Percentiles rank a stretch among this genome's conserved stretches.
These are phyloP conservation scores for Lipomyces starkeyi DNA, from an alignment of 805 yeast species.

Conservation along the genomic window DNA sequence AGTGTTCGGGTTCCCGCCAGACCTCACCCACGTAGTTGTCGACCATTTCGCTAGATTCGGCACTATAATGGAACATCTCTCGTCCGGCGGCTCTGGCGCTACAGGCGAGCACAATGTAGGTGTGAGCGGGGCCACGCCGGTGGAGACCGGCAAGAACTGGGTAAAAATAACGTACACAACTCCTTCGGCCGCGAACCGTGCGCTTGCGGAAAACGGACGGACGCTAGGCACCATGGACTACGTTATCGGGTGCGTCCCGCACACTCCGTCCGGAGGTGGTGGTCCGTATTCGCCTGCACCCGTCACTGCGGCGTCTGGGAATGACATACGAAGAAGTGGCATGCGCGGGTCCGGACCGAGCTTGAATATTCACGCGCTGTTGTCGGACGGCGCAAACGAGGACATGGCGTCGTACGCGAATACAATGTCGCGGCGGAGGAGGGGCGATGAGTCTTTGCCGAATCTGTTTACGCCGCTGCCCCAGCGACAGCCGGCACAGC, in stretches of 20 bases:
- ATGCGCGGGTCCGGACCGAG: constrained; percentile 20
- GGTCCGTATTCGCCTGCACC: not conserved
- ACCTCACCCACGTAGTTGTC: constrained; percentile 67
- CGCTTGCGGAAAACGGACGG: constrained; percentile 81
- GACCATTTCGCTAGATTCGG: constrained; percentile 82
- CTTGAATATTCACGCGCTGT: constrained; percentile 21
- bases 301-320: not conserved
- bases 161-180: constrained; percentile 84
- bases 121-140: constrained; percentile 53
- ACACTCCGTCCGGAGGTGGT: constrained; percentile 41
- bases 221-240: constrained; percentile 63
- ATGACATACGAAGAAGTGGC: not conserved
- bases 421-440: not conserved
- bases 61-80: constrained; percentile 66
- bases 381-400: constrained; percentile 8
- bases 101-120: constrained; percentile 20
- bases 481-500: not conserved
- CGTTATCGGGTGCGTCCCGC: constrained; percentile 72
- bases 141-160: constrained; percentile 88
- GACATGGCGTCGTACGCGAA: not conserved
- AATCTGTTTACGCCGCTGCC: constrained; percentile 13
- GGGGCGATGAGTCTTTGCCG: not conserved
- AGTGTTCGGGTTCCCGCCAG: constrained; percentile 88
- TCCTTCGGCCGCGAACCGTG: constrained; percentile 76
- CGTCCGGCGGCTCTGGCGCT: not conserved